Conservation (phyloP, 2,329 filamentous ascomycete species). For the Talaromyces sp. region DNA sequence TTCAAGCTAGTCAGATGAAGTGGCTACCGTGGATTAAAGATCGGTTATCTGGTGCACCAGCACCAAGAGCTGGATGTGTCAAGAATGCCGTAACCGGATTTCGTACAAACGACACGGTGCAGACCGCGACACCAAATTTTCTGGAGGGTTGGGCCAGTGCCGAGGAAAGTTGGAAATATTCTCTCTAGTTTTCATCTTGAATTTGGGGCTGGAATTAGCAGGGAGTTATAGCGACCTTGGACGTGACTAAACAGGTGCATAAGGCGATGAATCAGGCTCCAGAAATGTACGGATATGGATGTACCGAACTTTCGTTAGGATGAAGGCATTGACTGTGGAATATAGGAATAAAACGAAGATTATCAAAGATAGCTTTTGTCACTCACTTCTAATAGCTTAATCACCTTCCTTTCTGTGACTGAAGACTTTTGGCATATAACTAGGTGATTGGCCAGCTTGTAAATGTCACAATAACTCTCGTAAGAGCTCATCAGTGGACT, state of each 20-base stretch:
- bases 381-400: not conserved
- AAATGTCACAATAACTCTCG: too few species aligned
- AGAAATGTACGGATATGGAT: not conserved
- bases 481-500: not conserved
- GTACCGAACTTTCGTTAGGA: too few species aligned
- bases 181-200: not conserved
- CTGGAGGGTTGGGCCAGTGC: slow-evolving; percentile 9
- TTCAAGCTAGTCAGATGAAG: slow-evolving; percentile 12
- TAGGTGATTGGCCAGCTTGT: not conserved
- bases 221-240: not conserved
- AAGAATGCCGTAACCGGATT: slow-evolving; percentile 7
- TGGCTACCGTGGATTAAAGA: slow-evolving; percentile 11
- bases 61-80: not conserved
- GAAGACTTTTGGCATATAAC: not conserved
- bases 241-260: not conserved
- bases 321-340: not conserved
- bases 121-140: slow-evolving; percentile 5
- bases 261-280: not conserved
- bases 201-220: not conserved
- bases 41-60: not conserved
- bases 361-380: not conserved
- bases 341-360: not conserved
- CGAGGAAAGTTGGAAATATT: slow-evolving; percentile 8
- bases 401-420: not conserved
- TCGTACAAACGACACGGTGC: slow-evolving; percentile 4